These are phyloP conservation scores for Suillus hirtellus DNA, from an alignment of 768 basidiomycete species.

Conservation along the genomic window DNA sequence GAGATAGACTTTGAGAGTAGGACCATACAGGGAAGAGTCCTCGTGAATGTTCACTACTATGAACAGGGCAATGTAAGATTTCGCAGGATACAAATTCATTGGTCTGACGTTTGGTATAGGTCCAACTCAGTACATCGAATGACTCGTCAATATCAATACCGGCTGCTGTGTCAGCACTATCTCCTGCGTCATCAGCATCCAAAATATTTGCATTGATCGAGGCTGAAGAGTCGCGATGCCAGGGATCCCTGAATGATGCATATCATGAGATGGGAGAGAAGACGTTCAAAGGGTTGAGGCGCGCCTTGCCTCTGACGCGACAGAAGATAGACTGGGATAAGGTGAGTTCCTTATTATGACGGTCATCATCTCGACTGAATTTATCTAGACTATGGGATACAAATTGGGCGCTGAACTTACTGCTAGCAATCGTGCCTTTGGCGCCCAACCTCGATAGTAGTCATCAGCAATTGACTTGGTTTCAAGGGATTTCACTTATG, in stretches of 20 bases:
- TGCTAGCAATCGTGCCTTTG: constrained; percentile 60
- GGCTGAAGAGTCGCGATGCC: constrained; percentile 78
- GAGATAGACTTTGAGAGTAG: constrained; percentile 64
- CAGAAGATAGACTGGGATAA: constrained; percentile 97
- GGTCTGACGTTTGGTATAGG: constrained; percentile 44
- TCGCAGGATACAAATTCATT: background rate
- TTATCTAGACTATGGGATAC: constrained; percentile 52
- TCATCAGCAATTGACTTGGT: background rate
- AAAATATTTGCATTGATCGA: constrained; percentile 82
- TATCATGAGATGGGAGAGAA: constrained; percentile 92
- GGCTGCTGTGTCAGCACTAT: constrained; percentile 52
- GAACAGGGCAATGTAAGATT: constrained; percentile 88
- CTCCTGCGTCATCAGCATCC: constrained; percentile 53
- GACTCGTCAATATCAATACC: constrained; percentile 64
- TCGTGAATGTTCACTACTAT: constrained; percentile 92
- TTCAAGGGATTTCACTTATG: background rate
- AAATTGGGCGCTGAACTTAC: constrained; percentile 78
- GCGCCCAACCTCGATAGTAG: constrained; percentile 11
- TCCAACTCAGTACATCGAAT: constrained; percentile 84
- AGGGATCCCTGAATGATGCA: constrained; percentile 73
- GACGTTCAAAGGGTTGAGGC: constrained; percentile 86
- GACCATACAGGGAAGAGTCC: constrained; percentile 68
- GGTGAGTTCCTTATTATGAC: constrained; percentile 39
- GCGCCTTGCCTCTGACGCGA: constrained; percentile 88
- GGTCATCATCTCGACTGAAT: background rate